A percentile compares a stretch with the other conserved stretches of the same genome.
phyloP scores from a whole-genome alignment of 805 yeast genomes.

The Grigorovia yakushimaensis region DNA sequence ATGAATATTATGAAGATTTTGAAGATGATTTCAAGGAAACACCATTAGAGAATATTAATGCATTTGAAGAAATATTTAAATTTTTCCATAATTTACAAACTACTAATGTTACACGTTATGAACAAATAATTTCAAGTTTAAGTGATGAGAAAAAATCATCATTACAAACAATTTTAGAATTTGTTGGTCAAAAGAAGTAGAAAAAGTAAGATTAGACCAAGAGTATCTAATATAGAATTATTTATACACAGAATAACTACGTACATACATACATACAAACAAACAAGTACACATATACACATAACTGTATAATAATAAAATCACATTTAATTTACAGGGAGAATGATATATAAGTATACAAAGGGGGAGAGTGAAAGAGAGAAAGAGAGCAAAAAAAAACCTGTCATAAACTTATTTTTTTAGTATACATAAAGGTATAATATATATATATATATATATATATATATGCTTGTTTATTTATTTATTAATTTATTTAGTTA shows the following conservation, averaged over 20 bases:
- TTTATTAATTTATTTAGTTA: background rate
- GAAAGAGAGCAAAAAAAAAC: too few species aligned
- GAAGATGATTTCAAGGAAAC: slow-evolving; percentile 76
- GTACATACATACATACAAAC: too few species aligned
- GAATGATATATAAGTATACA: too few species aligned
- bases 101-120: slow-evolving; percentile 38
- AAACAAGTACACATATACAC: too few species aligned
- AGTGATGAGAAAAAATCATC: slow-evolving; percentile 24
- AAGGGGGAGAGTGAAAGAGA: too few species aligned
- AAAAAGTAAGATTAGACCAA: background rate
- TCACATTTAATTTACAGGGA: too few species aligned
- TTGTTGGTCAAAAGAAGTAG: slow-evolving; percentile 13
- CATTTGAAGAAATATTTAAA: slow-evolving; percentile 54
- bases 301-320: too few species aligned
- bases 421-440: too few species aligned
- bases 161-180: slow-evolving; percentile 24
- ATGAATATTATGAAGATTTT: slow-evolving; percentile 46
- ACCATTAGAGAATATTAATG: slow-evolving; percentile 67
- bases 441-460: background rate
- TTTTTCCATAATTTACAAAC: slow-evolving; percentile 41
- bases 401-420: too few species aligned
- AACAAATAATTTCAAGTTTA: slow-evolving; percentile 22
- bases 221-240: background rate
- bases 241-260: too few species aligned
- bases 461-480: background rate